Evolutionary conservation across 768 basidiomycete genomes (phyloP).

Genomic region (Lepiota subincarnata): DNA sequence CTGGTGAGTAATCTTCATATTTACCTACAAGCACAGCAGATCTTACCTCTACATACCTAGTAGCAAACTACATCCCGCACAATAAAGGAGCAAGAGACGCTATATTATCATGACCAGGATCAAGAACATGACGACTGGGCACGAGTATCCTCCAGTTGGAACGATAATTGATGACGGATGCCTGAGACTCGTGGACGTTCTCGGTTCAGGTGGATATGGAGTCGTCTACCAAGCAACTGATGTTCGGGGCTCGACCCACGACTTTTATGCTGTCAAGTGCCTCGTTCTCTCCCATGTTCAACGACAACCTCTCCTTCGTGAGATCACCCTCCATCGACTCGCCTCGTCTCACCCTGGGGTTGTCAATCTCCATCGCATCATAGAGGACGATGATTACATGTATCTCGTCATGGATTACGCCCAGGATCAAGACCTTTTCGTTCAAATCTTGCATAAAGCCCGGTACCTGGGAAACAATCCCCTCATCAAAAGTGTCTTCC

Average conservation of each 20-base stretch:
- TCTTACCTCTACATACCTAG: too few relatives aligned
- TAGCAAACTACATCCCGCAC: too few relatives aligned
- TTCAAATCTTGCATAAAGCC: conserved; percentile 75
- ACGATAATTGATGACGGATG: conserved; percentile 78
- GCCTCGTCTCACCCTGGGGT: conserved; percentile 75
- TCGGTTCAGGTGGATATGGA: conserved; percentile 94
- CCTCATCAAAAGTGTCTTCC: conserved; percentile 85
- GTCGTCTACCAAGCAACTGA: conserved; percentile 90
- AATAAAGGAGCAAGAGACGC: too few relatives aligned
- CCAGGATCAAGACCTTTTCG: conserved; percentile 86
- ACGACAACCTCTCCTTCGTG: conserved; percentile 78
- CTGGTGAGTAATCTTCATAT: too few relatives aligned
- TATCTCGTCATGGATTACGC: conserved; percentile 95
- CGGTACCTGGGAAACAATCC: conserved; percentile 81
- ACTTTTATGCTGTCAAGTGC: conserved; percentile 89
- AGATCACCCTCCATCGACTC: conserved; percentile 78
- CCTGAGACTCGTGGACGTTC: conserved; percentile 79
- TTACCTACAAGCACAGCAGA: too few relatives aligned
- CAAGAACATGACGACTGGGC: conserved; percentile 11
- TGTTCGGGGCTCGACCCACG: conserved; percentile 42
- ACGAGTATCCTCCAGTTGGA: conserved; percentile 55
- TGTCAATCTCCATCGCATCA: conserved; percentile 83
- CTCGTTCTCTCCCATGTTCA: conserved; percentile 55
- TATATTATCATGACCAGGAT: conserved; percentile 19
- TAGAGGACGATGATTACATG: conserved; percentile 77